Base-by-base conservation (phyloP, 2,329 filamentous ascomycete species). In the Penicillium sp. region DNA sequence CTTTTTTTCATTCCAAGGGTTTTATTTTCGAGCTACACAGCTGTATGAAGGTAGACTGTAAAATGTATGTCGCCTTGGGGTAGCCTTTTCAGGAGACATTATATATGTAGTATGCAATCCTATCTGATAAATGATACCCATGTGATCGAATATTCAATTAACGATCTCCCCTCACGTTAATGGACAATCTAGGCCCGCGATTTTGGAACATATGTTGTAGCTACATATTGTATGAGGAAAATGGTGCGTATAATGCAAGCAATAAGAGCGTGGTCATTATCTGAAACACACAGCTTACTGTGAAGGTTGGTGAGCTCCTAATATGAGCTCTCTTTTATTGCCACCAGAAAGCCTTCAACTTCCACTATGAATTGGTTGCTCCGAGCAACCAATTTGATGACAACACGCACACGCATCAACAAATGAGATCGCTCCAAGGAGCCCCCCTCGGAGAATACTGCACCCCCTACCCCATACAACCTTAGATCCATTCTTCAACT, bases 321-420 rank as follows among this genome's bases (percentile, higher is more conserved):
- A n/a, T 26, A 34, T 26, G 26, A 9, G n/a, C 3, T 6, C 2
- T 6, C 2, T 9, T 4, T 2, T 16, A 38, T 8, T 42, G 50
- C 65, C 65, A 60, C 48, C 6, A 18, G 1, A 1, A 2, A n/a
- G 13, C 26, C 11, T 1, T 36, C 26, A 53, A 69, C 60, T 47
- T 8, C 56, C 61, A 68, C 65, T 41, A 2, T 46, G 26, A 43
- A 46, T 38, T 32, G 27, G 70, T 72, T 72, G 70, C 68, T 62
- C 59, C 45, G 63, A 63, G 70, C 70, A 72, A 72, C 69, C 55
- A 53, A 1, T 41, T 42, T 53, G 27, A 53, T 53, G 59, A 66
- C 60, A 66, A 67, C 64, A 65, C 56, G 47, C 48, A 49, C 48
- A 53, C 57, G 44, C 57, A 61, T 67, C 61, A 65, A 65, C 65